These are phyloP conservation scores for Przewalskia tangutica DNA, from an alignment of 257 asterid genomes.

Conservation along the genomic window DNA sequence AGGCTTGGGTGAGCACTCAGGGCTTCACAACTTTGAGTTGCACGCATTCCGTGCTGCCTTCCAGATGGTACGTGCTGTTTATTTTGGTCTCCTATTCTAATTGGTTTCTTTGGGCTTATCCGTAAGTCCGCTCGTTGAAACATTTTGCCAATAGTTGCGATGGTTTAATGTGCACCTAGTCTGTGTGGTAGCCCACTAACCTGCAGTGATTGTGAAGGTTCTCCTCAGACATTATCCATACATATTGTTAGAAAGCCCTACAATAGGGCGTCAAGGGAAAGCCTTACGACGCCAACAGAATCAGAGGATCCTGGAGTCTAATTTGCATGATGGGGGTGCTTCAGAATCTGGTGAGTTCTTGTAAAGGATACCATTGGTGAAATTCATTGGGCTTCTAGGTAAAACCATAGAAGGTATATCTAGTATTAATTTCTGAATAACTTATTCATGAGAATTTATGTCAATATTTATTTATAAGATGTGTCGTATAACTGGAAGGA, in stretches of 20 bases:
- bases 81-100: neutral
- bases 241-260: constrained; percentile 33
- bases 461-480: neutral
- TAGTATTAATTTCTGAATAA: neutral
- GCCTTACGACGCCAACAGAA: constrained; percentile 84
- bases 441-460: neutral
- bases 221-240: constrained; percentile 59
- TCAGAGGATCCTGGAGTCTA: constrained; percentile 49
- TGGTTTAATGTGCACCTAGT: neutral
- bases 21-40: constrained; percentile 74
- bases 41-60: constrained; percentile 92
- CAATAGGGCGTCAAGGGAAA: constrained; percentile 93
- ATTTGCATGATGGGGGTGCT: constrained; percentile 7
- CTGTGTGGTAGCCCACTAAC: neutral
- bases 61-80: constrained; percentile 50
- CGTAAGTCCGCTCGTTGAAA: neutral
- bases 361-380: constrained; percentile 1
- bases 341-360: constrained; percentile 23
- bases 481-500: neutral
- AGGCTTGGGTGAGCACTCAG: constrained; percentile 50
- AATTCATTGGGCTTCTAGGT: neutral
- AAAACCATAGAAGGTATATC: neutral
- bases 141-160: neutral
- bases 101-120: neutral
- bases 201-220: constrained; percentile 42